Evolutionary conservation across 2,329 filamentous ascomycete genomes (phyloP).

Genomic region (Cladophialophora bantiana): DNA sequence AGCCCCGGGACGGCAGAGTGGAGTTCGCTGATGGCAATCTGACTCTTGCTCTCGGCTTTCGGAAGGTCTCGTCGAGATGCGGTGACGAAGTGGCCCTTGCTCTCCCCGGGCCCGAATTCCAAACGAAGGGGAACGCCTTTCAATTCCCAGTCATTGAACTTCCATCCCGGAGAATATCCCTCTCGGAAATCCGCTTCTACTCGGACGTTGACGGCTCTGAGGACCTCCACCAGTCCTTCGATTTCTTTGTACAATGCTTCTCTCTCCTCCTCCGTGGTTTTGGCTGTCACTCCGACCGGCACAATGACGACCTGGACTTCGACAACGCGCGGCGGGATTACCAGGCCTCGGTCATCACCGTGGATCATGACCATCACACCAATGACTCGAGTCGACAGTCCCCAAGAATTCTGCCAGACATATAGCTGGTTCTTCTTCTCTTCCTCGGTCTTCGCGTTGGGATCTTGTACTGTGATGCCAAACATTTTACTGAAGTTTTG

Average conservation of each 20-base stretch:
- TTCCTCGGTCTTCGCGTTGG: slow-evolving; percentile 71
- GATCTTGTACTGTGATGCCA: slow-evolving; percentile 95
- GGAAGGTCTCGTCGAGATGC: slow-evolving; percentile 83
- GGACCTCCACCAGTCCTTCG: slow-evolving; percentile 70
- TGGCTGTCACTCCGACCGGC: slow-evolving; percentile 91
- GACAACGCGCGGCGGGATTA: slow-evolving; percentile 88
- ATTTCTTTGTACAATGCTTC: slow-evolving; percentile 78
- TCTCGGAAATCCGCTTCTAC: slow-evolving; percentile 84
- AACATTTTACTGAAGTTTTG: slow-evolving; percentile 99
- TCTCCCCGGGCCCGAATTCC: slow-evolving; percentile 95
- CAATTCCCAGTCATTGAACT: slow-evolving; percentile 99
- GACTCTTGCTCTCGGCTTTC: slow-evolving; percentile 64
- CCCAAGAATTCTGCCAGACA: slow-evolving; percentile 99
- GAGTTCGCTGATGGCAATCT: slow-evolving; percentile 77
- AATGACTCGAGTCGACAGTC: slow-evolving; percentile 93
- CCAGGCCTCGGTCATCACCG: slow-evolving; percentile 92
- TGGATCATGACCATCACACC: slow-evolving; percentile 99
- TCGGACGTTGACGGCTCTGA: slow-evolving; percentile 77
- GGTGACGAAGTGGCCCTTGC: slow-evolving; percentile 81
- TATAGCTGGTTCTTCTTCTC: slow-evolving; percentile 73
- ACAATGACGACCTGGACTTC: slow-evolving; percentile 87
- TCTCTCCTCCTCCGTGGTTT: slow-evolving; percentile 79
- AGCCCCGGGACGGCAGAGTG: slow-evolving; percentile 76
- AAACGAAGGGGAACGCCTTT: slow-evolving; percentile 93
- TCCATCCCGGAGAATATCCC: slow-evolving; percentile 91